These are phyloP conservation scores for Chaetomidium leptoderma DNA, from an alignment of 495 filamentous ascomycete genomes.

Conservation along the genomic window DNA sequence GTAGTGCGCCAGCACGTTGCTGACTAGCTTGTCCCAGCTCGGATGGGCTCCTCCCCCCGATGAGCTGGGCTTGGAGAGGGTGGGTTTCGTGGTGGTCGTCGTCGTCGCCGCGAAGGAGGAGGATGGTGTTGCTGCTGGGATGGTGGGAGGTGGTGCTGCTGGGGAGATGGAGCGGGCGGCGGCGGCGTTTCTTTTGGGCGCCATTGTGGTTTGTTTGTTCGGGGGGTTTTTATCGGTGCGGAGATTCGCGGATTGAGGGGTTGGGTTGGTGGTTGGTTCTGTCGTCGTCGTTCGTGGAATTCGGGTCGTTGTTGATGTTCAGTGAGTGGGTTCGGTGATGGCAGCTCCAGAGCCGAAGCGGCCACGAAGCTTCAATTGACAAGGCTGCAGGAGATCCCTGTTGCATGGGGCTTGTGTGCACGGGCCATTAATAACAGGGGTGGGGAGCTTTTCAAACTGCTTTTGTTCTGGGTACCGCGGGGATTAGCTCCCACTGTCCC, in stretches of 20 bases:
- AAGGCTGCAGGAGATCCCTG: conserved; percentile 17
- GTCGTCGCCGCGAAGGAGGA: conserved; percentile 18
- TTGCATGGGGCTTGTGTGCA: background rate
- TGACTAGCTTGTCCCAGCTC: conserved; percentile 39
- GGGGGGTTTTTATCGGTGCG: background rate
- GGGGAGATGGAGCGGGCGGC: conserved; percentile 22
- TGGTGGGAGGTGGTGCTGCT: conserved; percentile 20
- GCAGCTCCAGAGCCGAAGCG: conserved; percentile 23
- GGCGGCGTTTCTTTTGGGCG: conserved; percentile 31
- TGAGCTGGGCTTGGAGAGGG: conserved; percentile 10
- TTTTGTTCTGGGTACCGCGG: too few species aligned
- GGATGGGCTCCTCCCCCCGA: conserved; percentile 26
- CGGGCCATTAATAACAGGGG: conserved; percentile 7
- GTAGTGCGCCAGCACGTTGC: conserved; percentile 72
- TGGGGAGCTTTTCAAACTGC: too few species aligned
- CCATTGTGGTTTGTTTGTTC: conserved; percentile 25
- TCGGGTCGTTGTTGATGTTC: background rate
- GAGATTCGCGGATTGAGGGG: background rate
- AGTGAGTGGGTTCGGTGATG: conserved; percentile 2
- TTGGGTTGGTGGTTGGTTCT: background rate
- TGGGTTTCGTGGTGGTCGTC: background rate
- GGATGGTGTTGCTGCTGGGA: conserved; percentile 23
- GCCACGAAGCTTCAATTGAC: conserved; percentile 37
- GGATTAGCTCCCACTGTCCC: too few species aligned
- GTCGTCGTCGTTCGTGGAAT: background rate